Evolutionary conservation across 345 rosid genomes (phyloP), one percentile per base, ranked within the genome.

Genomic region (Euphorbia peplus): DNA sequence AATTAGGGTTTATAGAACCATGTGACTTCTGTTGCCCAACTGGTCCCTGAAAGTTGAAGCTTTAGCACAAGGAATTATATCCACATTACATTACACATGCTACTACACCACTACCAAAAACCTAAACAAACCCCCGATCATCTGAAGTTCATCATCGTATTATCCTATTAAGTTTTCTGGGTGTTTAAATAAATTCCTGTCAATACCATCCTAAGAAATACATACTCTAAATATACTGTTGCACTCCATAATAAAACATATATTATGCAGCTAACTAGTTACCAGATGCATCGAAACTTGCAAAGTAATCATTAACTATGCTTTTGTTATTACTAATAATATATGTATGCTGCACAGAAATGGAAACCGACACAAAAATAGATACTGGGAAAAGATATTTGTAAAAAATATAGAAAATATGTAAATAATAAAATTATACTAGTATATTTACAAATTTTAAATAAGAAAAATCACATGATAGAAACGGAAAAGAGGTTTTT

Each of bases 21-120:
- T 84, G 80, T 5, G 88, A 67, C 66, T 86, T 90, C 52, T 68
- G 86, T 41, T 78, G 93, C 71, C 82, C 90, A 79, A 48, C 21
- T 41, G 70, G 75, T 71, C 78, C 89, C 96, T 87, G 83, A 44
- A 78, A 26, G 44, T 70, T 19, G 73, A 76, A 60, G 37, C 37
- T 25, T 60, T 22, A 54, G 64, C 50, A 41, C 39, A 73, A 66
- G 51, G 12, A 41, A 58, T 26, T 37, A 42, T 3, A 53, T 21
- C 15, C 41, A 46, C 46, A 73, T 22, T 39, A 46, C 46, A 73
- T 22, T 39, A 74, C 73, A 58, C 51, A 19, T 32, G 4, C 11
- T 21, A 53, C 2, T 57, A 47, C 5, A 58, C 41, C 32, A 72
- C 30, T 19, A 16, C n/a, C n/a, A n/a, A n/a, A n/a, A 37, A 42